Evolutionary conservation across 2,329 filamentous ascomycete species (phyloP), one percentile per base, ranked within the genome.

Genomic region (Hymenoscyphus repandus): DNA sequence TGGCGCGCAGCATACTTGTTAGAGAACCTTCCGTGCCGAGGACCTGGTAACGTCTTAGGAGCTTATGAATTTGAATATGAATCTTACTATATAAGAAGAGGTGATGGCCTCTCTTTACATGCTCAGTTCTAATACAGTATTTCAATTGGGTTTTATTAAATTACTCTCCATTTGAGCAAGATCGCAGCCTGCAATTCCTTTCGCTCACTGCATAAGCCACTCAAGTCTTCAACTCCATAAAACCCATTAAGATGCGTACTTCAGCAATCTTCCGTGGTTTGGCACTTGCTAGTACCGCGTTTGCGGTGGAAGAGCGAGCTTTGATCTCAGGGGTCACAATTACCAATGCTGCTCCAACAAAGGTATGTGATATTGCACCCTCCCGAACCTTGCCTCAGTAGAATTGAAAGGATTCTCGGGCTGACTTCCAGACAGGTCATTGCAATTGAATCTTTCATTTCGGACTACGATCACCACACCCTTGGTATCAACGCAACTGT

Each of bases 401-500:
- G 3, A 18, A 38, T 17, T 17, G 6, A 10, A 7, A 9, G 36
- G 36, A 15, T 38, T 38, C 13, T 10, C 9, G n/a, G n/a, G 9
- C 36, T 17, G 13, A 44, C 12, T 32, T 2, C 41, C 12, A 33
- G 31, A 13, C 20, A 44, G 41, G 41, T 44, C 22, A 44, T 44
- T 18, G 41, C 41, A 44, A 44, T 44, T 18, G 41, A 44, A 17
- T 44, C 41, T 6, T 44, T 18, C 30, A 32, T 44, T 11, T 44
- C 41, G 9, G 18, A 44, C 41, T 44, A 44, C 15, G 41, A 44
- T 32, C 41, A 44, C 13, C 41, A 44, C 20, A 44, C 41, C 15
- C 41, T 44, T 22, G 41, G 41, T 15, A 33, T 44, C 22, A 44
- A 44, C n/a, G 30, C 41, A 20, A 44, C 41, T 31, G 41, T 44